Base-by-base conservation (phyloP, 768 basidiomycete species). In the Termitomyces sp. region DNA sequence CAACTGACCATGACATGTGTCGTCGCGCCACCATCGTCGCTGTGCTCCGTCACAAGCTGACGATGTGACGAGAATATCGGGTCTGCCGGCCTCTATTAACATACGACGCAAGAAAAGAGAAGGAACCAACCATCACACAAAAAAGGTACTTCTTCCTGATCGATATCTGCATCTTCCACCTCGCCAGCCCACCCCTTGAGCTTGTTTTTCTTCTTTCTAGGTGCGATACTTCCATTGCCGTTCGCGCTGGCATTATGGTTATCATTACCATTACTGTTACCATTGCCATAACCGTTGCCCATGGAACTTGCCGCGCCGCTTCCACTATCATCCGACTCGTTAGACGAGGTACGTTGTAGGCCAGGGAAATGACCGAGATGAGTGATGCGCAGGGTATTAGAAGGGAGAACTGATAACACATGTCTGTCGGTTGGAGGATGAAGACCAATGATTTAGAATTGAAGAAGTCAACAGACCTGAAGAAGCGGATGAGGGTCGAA, bases 151-250 rank as follows among this genome's bases (percentile, higher is more conserved):
- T 67, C 47, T 65, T 68, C 49, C 68, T 64, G 59, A 60, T 66
- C 63, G 66, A 57, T 22, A 36, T 22, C 44, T 62, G 76, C 72
- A 51, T 79, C 79, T 4, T 72, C 67, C 10, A 78, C 74, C 66
- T 89, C 88, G n/a, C 88, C 89, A 55, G 87, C 86, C 79, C 86
- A 89, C 5, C 88, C 89, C 65, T 89, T 90, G 5, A 73, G 74
- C 54, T 76, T 75, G 62, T 79, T 82, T 62, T 79, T 82, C 65
- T 72, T 74, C 63, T 75, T 74, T 67, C 68, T 72, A 16, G 67
- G 59, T 1, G 53, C 60, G 33, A 63, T 64, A 40, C 61, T 69
- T 20, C 72, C 62, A 35, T 62, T 66, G 52, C 33, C 57, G 46
- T 46, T 58, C 54, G 47, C n/a, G 10, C 18, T 57, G 14, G 26